Conservation (phyloP, 1,284 basidiomycete genomes). For the Tylopilus orsonianus region DNA sequence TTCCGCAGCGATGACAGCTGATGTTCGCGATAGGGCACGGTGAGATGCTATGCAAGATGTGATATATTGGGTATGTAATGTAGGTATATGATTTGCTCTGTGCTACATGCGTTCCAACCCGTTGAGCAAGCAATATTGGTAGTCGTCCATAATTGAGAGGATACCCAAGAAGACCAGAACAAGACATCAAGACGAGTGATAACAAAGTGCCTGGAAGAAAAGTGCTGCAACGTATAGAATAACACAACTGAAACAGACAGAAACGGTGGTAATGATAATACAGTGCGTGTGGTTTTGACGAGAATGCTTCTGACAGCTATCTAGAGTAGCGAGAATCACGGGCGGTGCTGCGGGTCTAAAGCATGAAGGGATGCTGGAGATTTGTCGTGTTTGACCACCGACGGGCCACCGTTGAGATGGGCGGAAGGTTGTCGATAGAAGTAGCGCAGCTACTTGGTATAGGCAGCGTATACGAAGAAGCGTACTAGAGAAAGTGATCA, state of each 20-base stretch:
- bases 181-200: slow-evolving; percentile 29
- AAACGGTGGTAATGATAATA: slow-evolving; percentile 13
- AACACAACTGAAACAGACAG: slow-evolving; percentile 6
- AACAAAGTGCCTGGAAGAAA: slow-evolving; percentile 3
- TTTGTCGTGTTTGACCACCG: slow-evolving; percentile 32
- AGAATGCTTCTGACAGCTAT: slow-evolving; percentile 10
- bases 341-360: slow-evolving; percentile 27
- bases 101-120: slow-evolving; percentile 36
- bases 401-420: slow-evolving; percentile 36
- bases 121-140: slow-evolving; percentile 24
- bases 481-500: slow-evolving; percentile 22
- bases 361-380: slow-evolving; percentile 34
- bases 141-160: slow-evolving; percentile 21
- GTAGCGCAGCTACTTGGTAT: slow-evolving; percentile 30
- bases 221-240: slow-evolving; percentile 13
- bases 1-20: slow-evolving; percentile 6
- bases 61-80: slow-evolving; percentile 25
- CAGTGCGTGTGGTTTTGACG: slow-evolving; percentile 15
- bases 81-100: slow-evolving; percentile 29
- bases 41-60: slow-evolving; percentile 20
- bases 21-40: slow-evolving; percentile 5
- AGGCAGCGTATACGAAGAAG: slow-evolving; percentile 27
- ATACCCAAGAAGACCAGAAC: slow-evolving; percentile 29
- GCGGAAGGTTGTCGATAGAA: slow-evolving; percentile 34
- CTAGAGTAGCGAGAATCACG: slow-evolving; percentile 1